These are phyloP conservation scores for Sugiyamaella lignohabitans DNA, from an alignment of 805 yeast species.

Conservation along the genomic window DNA sequence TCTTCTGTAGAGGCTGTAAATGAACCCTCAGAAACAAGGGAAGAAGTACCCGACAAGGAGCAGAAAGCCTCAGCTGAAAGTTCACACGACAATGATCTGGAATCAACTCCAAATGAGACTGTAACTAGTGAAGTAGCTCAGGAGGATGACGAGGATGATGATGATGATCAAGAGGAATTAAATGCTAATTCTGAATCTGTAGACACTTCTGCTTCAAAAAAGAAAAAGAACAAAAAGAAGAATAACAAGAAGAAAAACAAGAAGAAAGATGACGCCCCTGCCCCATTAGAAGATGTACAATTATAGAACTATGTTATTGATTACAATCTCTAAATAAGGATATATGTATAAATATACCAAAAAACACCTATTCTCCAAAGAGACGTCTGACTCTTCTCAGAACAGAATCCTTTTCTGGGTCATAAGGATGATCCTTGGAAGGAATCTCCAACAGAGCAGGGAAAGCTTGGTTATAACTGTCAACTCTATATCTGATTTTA, in stretches of 20 bases:
- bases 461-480: conserved; percentile 79
- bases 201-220: conserved; percentile 1
- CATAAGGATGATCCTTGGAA: conserved; percentile 96
- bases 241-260: conserved; percentile 21
- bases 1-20: conserved; percentile 1
- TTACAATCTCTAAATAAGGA: too few species aligned
- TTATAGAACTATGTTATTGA: not conserved
- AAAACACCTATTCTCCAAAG: conserved; percentile 67
- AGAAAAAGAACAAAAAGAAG: conserved; percentile 8
- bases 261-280: conserved; percentile 4
- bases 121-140: conserved; percentile 16
- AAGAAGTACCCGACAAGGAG: conserved; percentile 7
- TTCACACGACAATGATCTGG: too few species aligned
- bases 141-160: conserved; percentile 6
- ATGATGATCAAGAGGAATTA: conserved; percentile 1
- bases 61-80: not conserved
- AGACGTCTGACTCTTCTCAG: conserved; percentile 89
- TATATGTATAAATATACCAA: not conserved
- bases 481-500: conserved; percentile 73
- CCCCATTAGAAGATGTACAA: conserved; percentile 5
- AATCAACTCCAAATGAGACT: too few species aligned
- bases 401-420: conserved; percentile 96
- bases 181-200: not conserved
- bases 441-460: conserved; percentile 97
- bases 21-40: conserved; percentile 11